Percentiles rank a stretch among this genome's conserved stretches.
Evolutionary conservation across 2,329 filamentous ascomycete genomes (phyloP).

Genomic region (Aspergillus candidus): DNA sequence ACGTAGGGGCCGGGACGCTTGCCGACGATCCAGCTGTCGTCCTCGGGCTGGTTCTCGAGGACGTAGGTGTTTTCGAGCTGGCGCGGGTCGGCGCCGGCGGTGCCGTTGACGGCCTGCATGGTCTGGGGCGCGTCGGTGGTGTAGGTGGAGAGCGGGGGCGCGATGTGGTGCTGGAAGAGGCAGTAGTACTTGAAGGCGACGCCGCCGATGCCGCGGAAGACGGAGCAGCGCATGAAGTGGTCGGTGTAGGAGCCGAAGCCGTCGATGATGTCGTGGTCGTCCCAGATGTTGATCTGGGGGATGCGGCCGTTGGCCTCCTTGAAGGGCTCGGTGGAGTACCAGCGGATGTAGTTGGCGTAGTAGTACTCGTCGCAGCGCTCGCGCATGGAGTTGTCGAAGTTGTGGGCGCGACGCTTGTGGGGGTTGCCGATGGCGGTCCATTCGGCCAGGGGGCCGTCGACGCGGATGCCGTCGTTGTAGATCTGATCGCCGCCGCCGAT

Average conservation of each 20-base stretch:
- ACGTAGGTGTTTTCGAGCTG: conserved; percentile 74
- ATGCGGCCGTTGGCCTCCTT: conserved; percentile 56
- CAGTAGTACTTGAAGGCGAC: conserved; percentile 56
- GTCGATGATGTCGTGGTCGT: conserved; percentile 62
- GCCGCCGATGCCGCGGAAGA: conserved; percentile 61
- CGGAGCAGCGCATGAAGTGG: conserved; percentile 59
- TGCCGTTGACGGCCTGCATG: conserved; percentile 45
- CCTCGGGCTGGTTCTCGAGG: conserved; percentile 49
- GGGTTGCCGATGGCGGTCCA: conserved; percentile 59
- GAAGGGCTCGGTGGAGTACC: conserved; percentile 66
- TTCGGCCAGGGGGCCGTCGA: conserved; percentile 67
- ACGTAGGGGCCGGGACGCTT: conserved; percentile 63
- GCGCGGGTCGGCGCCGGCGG: conserved; percentile 55
- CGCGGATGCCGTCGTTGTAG: conserved; percentile 72
- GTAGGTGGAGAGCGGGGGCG: conserved; percentile 78
- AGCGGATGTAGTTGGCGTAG: conserved; percentile 55
- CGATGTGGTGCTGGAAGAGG: conserved; percentile 68
- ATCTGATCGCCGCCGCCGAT: conserved; percentile 88
- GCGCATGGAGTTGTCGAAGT: conserved; percentile 61
- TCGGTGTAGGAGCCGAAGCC: conserved; percentile 62
- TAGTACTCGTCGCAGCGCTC: conserved; percentile 57
- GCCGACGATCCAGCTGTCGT: conserved; percentile 73
- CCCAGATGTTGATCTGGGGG: conserved; percentile 60
- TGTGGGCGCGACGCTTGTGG: conserved; percentile 52
- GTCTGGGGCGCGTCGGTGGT: conserved; percentile 65